Percentiles rank a stretch among this genome's conserved stretches.
Evolutionary conservation across 176 grass and related monocot genomes (phyloP).

Genomic region (Bothriochloa decipiens): DNA sequence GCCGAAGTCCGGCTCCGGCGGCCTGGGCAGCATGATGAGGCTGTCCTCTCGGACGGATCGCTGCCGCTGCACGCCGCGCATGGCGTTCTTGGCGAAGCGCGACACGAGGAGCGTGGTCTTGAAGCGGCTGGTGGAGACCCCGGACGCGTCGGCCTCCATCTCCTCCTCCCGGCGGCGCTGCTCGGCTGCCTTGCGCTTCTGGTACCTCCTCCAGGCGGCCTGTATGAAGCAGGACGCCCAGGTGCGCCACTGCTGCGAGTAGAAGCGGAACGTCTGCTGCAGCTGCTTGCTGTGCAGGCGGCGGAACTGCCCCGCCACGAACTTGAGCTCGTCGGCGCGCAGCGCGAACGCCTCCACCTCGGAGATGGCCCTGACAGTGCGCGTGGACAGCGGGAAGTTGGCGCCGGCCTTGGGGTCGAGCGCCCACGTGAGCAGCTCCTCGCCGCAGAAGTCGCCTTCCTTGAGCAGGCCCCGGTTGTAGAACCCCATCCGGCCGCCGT

Average conservation of each 20-base stretch:
- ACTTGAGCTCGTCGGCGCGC: conserved; percentile 72
- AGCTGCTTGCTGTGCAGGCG: conserved; percentile 80
- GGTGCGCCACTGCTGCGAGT: conserved; percentile 85
- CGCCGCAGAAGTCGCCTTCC: conserved; percentile 69
- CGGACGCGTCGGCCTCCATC: background rate
- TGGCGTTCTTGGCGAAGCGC: conserved; percentile 65
- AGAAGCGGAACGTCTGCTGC: conserved; percentile 81
- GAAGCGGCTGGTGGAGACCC: conserved; percentile 26
- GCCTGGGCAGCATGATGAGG: conserved; percentile 65
- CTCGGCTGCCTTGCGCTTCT: conserved; percentile 47
- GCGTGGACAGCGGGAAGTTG: conserved; percentile 66
- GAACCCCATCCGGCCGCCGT: conserved; percentile 62
- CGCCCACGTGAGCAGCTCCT: conserved; percentile 79
- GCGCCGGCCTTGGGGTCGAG: conserved; percentile 64
- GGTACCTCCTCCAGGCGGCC: conserved; percentile 64
- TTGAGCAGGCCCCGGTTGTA: conserved; percentile 62
- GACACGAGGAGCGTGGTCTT: conserved; percentile 63
- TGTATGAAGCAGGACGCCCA: conserved; percentile 79
- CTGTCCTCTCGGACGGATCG: background rate
- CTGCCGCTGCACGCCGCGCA: conserved; percentile 52
- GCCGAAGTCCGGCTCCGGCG: conserved; percentile 58
- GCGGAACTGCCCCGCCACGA: conserved; percentile 69
- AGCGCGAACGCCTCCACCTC: conserved; percentile 83
- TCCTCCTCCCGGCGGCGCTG: conserved; percentile 53
- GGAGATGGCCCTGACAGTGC: conserved; percentile 54